Conservation (phyloP, 371 early-diverging fungal genomes). For the Nematocida sp. region DNA sequence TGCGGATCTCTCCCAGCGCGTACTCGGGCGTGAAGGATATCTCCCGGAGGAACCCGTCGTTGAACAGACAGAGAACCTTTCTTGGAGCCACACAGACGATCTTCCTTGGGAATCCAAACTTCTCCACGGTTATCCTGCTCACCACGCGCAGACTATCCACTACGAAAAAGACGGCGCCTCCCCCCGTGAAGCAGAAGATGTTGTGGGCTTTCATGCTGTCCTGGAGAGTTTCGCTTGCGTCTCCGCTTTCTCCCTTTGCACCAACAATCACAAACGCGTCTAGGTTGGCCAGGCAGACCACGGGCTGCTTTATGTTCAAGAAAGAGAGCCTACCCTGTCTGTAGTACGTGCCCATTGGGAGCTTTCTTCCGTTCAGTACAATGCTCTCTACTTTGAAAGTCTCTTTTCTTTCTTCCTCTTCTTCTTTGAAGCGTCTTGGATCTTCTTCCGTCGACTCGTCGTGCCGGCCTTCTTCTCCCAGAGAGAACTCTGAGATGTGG, state of each 20-base stretch:
- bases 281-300: not conserved
- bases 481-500: constrained; percentile 24
- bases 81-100: not conserved
- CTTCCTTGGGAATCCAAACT: constrained; percentile 32
- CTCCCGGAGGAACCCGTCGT: constrained; percentile 33
- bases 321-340: constrained; percentile 46
- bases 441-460: constrained; percentile 20
- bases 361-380: constrained; percentile 30
- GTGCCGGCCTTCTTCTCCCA: not conserved
- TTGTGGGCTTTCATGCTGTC: not conserved
- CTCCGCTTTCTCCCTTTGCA: constrained; percentile 18
- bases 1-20: not conserved
- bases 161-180: constrained; percentile 10
- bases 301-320: not conserved
- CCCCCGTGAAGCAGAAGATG: constrained; percentile 22
- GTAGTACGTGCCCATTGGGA: constrained; percentile 1
- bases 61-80: constrained; percentile 19
- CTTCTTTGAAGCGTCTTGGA: constrained; percentile 1
- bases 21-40: not conserved
- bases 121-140: constrained; percentile 10
- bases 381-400: constrained; percentile 36
- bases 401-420: not conserved
- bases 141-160: not conserved
- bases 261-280: constrained; percentile 12
- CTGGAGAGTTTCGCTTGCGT: constrained; percentile 1